phyloP scores from a whole-genome alignment of 2,329 filamentous ascomycete species.

The Colletotrichum euphorbiae region DNA sequence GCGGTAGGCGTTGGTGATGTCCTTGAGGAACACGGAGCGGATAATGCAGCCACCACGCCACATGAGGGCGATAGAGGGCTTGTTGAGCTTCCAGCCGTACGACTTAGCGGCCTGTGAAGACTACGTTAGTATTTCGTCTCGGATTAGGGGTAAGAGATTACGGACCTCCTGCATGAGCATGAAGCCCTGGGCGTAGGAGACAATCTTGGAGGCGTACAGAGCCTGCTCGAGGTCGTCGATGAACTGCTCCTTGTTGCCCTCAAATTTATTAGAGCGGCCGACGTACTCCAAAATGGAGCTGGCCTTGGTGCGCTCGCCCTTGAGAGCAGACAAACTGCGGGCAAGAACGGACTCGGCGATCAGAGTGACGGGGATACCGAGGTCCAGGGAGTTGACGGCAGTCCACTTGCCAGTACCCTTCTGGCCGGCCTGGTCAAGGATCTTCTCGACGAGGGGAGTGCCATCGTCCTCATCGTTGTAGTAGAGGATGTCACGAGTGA shows the following conservation, averaged over 20 bases:
- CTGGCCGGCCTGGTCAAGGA: conserved; percentile 97
- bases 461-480: conserved; percentile 92
- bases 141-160: background rate
- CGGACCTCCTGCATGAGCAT: conserved; percentile 97
- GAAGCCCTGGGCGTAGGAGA: conserved; percentile 99
- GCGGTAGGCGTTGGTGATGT: conserved; percentile 98
- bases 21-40: conserved; percentile 99
- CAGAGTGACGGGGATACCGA: conserved; percentile 97
- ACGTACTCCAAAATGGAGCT: conserved; percentile 78
- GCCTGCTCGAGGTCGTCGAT: conserved; percentile 98
- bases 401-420: conserved; percentile 99
- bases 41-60: conserved; percentile 99
- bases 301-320: conserved; percentile 89
- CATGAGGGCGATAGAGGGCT: conserved; percentile 99
- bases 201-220: conserved; percentile 99
- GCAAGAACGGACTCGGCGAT: conserved; percentile 98
- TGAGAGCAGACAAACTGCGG: conserved; percentile 93
- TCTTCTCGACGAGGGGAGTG: conserved; percentile 94
- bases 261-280: conserved; percentile 82
- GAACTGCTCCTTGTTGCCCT: conserved; percentile 92
- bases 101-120: conserved; percentile 84
- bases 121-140: conserved; percentile 41
- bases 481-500: conserved; percentile 98
- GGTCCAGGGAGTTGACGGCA: conserved; percentile 97
- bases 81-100: conserved; percentile 99